Evolutionary conservation across 345 rosid species (phyloP).

Genomic region (Ceriops decandra): DNA sequence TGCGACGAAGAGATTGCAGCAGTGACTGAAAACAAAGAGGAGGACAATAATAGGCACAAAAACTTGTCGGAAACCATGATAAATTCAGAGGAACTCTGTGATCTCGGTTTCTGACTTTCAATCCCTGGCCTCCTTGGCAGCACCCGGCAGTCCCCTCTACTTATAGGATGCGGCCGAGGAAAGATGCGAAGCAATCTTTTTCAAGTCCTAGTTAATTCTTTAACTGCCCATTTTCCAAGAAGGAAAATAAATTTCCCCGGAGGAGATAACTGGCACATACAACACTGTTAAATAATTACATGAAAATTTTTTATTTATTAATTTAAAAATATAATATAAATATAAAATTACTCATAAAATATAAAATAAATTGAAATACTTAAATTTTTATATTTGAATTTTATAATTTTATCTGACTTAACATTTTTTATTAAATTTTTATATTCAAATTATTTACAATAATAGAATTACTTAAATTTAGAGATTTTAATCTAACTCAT

Average conservation of each 20-base stretch:
- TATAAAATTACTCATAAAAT: no score
- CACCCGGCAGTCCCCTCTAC: background rate
- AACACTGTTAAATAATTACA: no score
- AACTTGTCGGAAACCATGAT: slow-evolving; percentile 9
- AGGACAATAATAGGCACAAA: background rate
- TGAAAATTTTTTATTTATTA: no score
- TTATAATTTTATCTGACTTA: no score
- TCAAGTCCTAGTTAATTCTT: background rate
- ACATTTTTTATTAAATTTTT: no score
- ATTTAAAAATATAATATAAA: no score
- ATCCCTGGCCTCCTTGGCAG: background rate
- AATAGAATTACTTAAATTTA: no score
- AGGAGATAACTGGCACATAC: background rate
- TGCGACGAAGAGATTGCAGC: background rate
- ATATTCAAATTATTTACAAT: no score
- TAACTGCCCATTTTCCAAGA: background rate
- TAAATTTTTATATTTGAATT: no score
- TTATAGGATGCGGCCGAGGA: background rate
- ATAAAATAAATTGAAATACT: no score
- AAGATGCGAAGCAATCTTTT: background rate
- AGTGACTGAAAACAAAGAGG: background rate
- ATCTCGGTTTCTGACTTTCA: background rate
- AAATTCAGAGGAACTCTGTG: background rate
- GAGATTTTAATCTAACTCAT: no score
- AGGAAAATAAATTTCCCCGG: background rate